Evolutionary conservation across 345 rosid species (phyloP), one percentile per base, ranked within the genome.

Genomic region (Leavenworthia alabamica): DNA sequence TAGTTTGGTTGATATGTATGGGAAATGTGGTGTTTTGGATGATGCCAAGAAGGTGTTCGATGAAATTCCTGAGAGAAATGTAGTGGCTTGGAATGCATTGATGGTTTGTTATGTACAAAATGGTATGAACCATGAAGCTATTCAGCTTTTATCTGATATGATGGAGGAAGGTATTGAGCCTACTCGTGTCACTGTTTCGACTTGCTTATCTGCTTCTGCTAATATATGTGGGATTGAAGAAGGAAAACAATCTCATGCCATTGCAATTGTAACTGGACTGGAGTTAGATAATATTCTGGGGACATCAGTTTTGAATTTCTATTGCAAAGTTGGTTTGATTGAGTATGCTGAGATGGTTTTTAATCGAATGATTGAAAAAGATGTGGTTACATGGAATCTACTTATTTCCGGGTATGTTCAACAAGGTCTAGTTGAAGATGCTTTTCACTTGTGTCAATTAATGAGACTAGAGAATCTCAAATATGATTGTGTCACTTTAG

Each of bases 381-480:
- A 89, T 74, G 79, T 70, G 19, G 92, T 86, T 6, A 82, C 86
- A 19, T 89, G 97, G 95, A 89, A 89, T 80, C 66, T 89, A 68
- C 72, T 89, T n/a, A 75, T 88, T 33, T 81, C 86, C 14, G 71
- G 80, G 46, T 86, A 80, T 70, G 79, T 86, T 67, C 82, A 56
- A 44, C 46, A 64, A 27, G 78, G 81, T 20, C 67, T 71, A 68
- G 57, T 77, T 50, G 79, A 78, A 36, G 74, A 79, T 58, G 97
- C 85, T 33, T 73, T 86, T 13, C 3, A 67, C 42, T 63, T 47
- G 67, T 89, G 97, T 46, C 70, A 15, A 29, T 50, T 64, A 48
- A 86, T 86, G 95, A 75, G 78, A 66, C 66, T 41, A 17, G 74
- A 81, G 64, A 71, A 67, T 32, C 54, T 83, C 66, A 80, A 78